phyloP scores from a whole-genome alignment of 129 eudicot genomes.

The Dittrichia graveolens region DNA sequence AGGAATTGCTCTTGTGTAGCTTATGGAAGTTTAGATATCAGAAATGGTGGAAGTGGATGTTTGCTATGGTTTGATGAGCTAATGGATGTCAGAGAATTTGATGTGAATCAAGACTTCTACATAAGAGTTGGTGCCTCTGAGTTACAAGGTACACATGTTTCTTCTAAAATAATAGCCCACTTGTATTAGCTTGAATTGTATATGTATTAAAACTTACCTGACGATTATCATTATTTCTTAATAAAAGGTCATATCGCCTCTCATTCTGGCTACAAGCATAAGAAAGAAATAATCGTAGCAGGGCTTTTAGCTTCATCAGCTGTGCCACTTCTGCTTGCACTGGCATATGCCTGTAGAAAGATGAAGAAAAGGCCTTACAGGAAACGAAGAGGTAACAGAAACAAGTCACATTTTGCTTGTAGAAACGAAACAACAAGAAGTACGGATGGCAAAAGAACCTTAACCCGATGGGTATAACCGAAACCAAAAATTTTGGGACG shows the following conservation, averaged over 20 bases:
- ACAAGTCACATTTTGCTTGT: background rate
- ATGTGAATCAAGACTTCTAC: conserved; percentile 26
- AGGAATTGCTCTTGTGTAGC: conserved; percentile 38
- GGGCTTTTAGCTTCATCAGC: background rate
- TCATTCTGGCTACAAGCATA: background rate
- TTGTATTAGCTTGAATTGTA: background rate
- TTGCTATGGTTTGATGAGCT: conserved; percentile 39
- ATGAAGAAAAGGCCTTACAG: background rate
- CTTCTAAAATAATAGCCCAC: background rate
- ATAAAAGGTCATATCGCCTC: background rate
- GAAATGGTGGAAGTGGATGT: conserved; percentile 39
- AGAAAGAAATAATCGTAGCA: background rate
- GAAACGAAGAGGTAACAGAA: conserved; percentile 11
- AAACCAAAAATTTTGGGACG: too few relatives aligned
- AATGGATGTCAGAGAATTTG: conserved; percentile 29
- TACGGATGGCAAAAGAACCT: too few relatives aligned
- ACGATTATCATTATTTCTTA: background rate
- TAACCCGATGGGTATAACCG: too few relatives aligned
- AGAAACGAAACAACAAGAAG: too few relatives aligned
- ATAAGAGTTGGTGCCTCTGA: conserved; percentile 34
- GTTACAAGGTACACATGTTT: conserved; percentile 5
- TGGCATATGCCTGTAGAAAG: background rate
- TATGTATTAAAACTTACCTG: background rate
- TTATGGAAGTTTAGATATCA: conserved; percentile 36
- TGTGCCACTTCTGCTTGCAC: background rate